These are phyloP conservation scores for Diplocarpon rosae DNA, from an alignment of 2,329 filamentous ascomycete genomes.

Conservation along the genomic window DNA sequence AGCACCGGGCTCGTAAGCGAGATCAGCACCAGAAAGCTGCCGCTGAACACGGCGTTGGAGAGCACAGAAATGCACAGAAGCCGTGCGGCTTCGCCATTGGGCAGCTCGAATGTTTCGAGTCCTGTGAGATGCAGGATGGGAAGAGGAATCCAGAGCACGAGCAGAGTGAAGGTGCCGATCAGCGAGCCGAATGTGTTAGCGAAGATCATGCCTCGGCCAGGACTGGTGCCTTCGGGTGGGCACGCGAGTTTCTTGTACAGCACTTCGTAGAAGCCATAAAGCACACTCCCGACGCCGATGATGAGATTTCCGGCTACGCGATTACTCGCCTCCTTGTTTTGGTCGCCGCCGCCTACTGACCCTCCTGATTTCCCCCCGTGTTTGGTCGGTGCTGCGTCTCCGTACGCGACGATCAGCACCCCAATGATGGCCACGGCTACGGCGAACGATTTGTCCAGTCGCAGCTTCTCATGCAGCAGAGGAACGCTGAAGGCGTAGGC, in stretches of 20 bases:
- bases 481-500: slow-evolving; percentile 95
- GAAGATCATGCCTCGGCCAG: slow-evolving; percentile 77
- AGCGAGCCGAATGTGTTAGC: slow-evolving; percentile 84
- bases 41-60: slow-evolving; percentile 85
- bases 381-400: slow-evolving; percentile 50
- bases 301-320: slow-evolving; percentile 79
- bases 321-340: slow-evolving; percentile 45
- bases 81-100: slow-evolving; percentile 64
- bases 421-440: slow-evolving; percentile 80
- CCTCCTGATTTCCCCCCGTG: slow-evolving; percentile 44
- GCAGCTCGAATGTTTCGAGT: slow-evolving; percentile 73
- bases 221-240: slow-evolving; percentile 62
- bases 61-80: slow-evolving; percentile 72
- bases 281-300: slow-evolving; percentile 79
- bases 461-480: slow-evolving; percentile 72
- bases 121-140: slow-evolving; percentile 71
- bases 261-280: slow-evolving; percentile 96
- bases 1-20: slow-evolving; percentile 86
- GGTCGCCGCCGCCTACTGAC: slow-evolving; percentile 34
- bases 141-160: slow-evolving; percentile 84
- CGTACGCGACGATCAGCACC: slow-evolving; percentile 92
- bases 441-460: slow-evolving; percentile 74
- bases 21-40: slow-evolving; percentile 86
- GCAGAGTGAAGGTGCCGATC: slow-evolving; percentile 77
- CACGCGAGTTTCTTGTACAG: slow-evolving; percentile 90